Evolutionary conservation across 1,139 yeast species (phyloP).

Genomic region (Hyphopichia buzzinii): DNA sequence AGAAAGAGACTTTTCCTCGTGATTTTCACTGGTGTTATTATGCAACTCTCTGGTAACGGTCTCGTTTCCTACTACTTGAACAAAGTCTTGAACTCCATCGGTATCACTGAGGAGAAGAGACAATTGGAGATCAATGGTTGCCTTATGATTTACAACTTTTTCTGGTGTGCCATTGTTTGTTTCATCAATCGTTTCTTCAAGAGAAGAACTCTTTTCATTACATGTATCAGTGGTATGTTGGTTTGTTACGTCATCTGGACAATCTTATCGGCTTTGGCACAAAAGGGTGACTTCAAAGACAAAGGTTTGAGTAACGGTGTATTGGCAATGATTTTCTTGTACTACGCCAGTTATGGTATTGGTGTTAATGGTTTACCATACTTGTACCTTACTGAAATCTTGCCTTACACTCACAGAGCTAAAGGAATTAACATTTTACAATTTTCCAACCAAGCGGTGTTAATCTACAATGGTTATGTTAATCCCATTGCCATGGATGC

Average conservation of each 20-base stretch:
- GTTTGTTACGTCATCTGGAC: constrained; percentile 40
- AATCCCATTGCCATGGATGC: constrained; percentile 61
- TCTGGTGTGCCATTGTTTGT: constrained; percentile 31
- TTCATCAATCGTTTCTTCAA: constrained; percentile 28
- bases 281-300: constrained; percentile 32
- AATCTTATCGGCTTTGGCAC: constrained; percentile 34
- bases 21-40: constrained; percentile 31
- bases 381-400: constrained; percentile 40
- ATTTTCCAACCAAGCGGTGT: constrained; percentile 22
- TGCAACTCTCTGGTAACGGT: constrained; percentile 54
- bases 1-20: constrained; percentile 44
- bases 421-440: constrained; percentile 39
- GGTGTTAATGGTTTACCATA: constrained; percentile 42
- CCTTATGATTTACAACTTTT: constrained; percentile 42
- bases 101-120: constrained; percentile 40
- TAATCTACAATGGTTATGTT: constrained; percentile 40
- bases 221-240: constrained; percentile 35
- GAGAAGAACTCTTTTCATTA: constrained; percentile 46
- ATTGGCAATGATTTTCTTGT: constrained; percentile 47
- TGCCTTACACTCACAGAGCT: constrained; percentile 45
- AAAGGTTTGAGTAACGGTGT: constrained; percentile 39
- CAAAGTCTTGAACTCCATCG: constrained; percentile 47
- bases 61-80: constrained; percentile 51
- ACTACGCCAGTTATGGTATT: constrained; percentile 35
- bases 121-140: constrained; percentile 49